Percentiles rank a stretch among this genome's conserved stretches.
Conservation (phyloP, 192 early-diverging fungal species). For the Rhizophagus sp. region DNA sequence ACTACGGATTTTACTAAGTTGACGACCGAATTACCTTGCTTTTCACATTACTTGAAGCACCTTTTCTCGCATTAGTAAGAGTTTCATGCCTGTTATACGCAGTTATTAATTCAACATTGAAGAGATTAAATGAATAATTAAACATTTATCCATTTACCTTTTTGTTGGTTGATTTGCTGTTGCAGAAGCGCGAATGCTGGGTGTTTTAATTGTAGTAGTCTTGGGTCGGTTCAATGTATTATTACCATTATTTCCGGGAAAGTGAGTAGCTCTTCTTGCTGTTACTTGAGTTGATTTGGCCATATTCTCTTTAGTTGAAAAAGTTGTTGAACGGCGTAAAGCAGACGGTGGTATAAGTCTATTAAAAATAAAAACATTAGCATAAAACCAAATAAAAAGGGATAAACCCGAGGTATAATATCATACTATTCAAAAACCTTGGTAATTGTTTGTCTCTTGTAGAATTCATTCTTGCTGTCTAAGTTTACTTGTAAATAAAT, state of each 20-base stretch:
- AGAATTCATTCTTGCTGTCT: background rate
- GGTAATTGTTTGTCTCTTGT: background rate
- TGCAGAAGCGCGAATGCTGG: background rate
- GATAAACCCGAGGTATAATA: background rate
- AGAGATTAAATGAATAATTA: background rate
- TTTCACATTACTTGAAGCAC: background rate
- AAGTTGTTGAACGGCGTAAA: background rate
- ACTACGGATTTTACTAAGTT: background rate
- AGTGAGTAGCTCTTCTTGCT: background rate
- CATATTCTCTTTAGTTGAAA: background rate
- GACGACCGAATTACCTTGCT: background rate
- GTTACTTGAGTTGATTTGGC: background rate
- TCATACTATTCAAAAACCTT: background rate
- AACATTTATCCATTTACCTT: background rate
- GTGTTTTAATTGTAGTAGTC: background rate
- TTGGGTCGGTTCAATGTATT: background rate
- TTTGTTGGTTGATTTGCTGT: background rate
- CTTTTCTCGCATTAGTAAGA: background rate
- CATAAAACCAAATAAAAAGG: background rate
- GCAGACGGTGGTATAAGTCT: background rate
- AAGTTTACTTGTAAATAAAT: background rate
- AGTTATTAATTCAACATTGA: background rate
- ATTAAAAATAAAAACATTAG: background rate
- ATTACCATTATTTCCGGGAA: background rate
- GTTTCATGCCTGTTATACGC: background rate